phyloP scores from a whole-genome alignment of 345 rosid species.

The Gossypium australe region DNA sequence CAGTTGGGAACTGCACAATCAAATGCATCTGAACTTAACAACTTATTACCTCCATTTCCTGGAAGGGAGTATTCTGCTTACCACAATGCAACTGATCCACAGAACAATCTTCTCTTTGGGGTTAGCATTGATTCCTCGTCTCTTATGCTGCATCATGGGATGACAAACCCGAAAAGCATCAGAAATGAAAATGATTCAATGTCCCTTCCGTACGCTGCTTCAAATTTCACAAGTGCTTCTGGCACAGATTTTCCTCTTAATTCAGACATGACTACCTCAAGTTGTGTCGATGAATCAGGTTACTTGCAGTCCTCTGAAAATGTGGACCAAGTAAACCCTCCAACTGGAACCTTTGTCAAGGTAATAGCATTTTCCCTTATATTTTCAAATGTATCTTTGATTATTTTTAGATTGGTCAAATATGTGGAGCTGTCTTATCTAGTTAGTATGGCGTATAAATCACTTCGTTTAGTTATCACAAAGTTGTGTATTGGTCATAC shows the following conservation, averaged over 20 bases:
- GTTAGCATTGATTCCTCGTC: slow-evolving; percentile 80
- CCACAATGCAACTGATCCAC: slow-evolving; percentile 64
- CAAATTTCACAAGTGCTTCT: slow-evolving; percentile 24
- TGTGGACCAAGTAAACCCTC: slow-evolving; percentile 56
- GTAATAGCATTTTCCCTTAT: slow-evolving; percentile 25
- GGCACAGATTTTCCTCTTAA: slow-evolving; percentile 69
- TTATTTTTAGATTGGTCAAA: background rate
- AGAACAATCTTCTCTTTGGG: slow-evolving; percentile 79
- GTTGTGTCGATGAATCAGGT: slow-evolving; percentile 73
- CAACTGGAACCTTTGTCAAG: slow-evolving; percentile 81
- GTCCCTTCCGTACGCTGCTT: slow-evolving; percentile 40
- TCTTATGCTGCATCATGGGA: slow-evolving; percentile 70
- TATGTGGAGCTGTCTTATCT: background rate
- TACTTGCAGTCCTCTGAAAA: slow-evolving; percentile 76
- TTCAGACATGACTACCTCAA: slow-evolving; percentile 62
- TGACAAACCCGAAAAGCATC: slow-evolving; percentile 59
- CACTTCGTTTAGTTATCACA: background rate
- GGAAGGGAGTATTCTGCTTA: slow-evolving; percentile 79
- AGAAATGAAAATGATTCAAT: slow-evolving; percentile 57
- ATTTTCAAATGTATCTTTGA: background rate
- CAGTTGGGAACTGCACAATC: slow-evolving; percentile 55
- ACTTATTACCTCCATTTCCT: slow-evolving; percentile 56
- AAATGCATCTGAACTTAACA: slow-evolving; percentile 25
- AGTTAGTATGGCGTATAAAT: background rate
- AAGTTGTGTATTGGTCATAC: background rate